Conservation (phyloP, 2,329 filamentous ascomycete genomes). For the Dactylellina leptospora region DNA sequence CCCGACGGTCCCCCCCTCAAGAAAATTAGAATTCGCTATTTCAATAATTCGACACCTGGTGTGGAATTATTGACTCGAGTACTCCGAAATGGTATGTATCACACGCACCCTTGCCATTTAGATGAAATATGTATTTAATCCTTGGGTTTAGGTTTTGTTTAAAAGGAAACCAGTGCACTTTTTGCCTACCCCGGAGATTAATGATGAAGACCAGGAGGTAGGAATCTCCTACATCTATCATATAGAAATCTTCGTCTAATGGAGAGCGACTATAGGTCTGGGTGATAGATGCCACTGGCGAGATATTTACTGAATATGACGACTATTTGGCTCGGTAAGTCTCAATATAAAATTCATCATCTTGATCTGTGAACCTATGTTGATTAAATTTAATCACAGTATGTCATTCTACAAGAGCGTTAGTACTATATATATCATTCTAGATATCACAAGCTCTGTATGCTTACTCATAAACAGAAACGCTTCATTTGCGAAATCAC, state of each 20-base stretch:
- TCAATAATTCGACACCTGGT: constrained; percentile 13
- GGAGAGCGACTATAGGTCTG: constrained; percentile 77
- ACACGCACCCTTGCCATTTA: no score
- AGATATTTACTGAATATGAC: constrained; percentile 89
- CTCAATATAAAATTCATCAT: constrained; percentile 21
- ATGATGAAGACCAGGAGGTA: constrained; percentile 86
- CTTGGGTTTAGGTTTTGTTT: constrained; percentile 77
- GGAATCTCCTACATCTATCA: no score
- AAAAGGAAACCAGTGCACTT: constrained; percentile 95
- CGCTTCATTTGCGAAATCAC: constrained; percentile 96
- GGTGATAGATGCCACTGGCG: constrained; percentile 87
- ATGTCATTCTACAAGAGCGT: constrained; percentile 83
- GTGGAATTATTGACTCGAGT: constrained; percentile 25
- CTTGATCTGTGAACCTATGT: constrained; percentile 29
- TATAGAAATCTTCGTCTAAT: no score
- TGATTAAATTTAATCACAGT: constrained; percentile 64
- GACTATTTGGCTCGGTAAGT: constrained; percentile 82
- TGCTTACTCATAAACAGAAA: constrained; percentile 65
- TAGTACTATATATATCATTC: constrained; percentile 1
- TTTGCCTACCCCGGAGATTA: constrained; percentile 73
- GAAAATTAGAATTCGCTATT: constrained; percentile 44
- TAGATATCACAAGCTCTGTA: constrained; percentile 2
- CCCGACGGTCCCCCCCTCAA: constrained; percentile 56
- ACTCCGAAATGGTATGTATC: constrained; percentile 33
- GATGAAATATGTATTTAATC: no score